Base-by-base conservation (phyloP, 78 protist genomes). In the Dictyostelium firmibasis region DNA sequence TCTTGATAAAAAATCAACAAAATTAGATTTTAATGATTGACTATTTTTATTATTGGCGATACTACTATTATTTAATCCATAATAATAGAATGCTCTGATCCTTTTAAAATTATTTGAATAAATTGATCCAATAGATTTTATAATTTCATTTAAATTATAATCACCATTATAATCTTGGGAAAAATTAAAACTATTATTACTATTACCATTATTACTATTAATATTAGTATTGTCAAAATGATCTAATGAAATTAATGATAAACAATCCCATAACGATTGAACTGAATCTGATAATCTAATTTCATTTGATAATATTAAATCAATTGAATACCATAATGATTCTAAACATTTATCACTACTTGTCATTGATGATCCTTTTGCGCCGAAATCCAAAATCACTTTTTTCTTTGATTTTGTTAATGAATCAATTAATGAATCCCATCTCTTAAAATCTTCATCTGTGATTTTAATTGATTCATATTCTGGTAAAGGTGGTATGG, bases 331-430 rank as follows among this genome's bases (percentile, higher is more conserved):
- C 47, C 77, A 88, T 1, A 88, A 41, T 47, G 44, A n/a, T 3
- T 81, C 83, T 3, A 88, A 23, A 81, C 94, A 81, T 20, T 23
- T 43, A 57, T 88, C 94, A 3, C 23, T 14, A 7, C 72, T 35
- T 29, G 85, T 81, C 16, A 88, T 16, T 27, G 94, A 25, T 47
- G 94, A 88, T 13, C 88, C 94, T 47, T 88, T 88, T 4, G 81
- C 94, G 9, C 84, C 94, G 81, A 33, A 88, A 44, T 88, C 94
- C 13, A 88, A 47, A 4, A 88, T 18, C 4, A 81, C 69, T 2
- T 43, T 70, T 47, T 69, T 88, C 31, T 83, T 79, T 25, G 82
- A 18, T 13, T 50, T 78, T 16, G 44, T 14, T 27, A 88, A 81
- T 5, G 4, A 9, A 4, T 88, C 94, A 18, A 88, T n/a, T 35